Conservation (phyloP, 441 rosid genomes). For the Mallotus japonicus region DNA sequence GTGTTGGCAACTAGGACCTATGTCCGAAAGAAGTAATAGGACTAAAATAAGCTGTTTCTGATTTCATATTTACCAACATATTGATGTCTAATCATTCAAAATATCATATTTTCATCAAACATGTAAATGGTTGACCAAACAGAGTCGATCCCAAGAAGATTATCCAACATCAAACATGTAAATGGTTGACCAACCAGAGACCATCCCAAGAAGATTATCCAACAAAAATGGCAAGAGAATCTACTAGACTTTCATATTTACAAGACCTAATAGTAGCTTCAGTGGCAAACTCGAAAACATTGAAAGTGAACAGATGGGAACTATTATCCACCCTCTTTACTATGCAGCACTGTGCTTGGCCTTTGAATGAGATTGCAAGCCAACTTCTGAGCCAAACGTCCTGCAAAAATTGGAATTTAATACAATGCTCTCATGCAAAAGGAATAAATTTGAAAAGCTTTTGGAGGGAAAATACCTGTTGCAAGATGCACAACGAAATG, state of each 20-base stretch:
- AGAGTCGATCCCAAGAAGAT: neutral
- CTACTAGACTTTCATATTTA: neutral
- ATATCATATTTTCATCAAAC: neutral
- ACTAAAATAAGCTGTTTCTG: neutral
- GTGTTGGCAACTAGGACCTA: too few relatives aligned
- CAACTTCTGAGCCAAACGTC: constrained; percentile 64
- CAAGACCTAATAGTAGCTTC: constrained; percentile 6
- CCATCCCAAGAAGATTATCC: neutral
- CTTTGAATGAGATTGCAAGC: constrained; percentile 67
- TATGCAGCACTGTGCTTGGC: constrained; percentile 63
- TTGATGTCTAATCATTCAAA: neutral
- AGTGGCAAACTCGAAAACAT: neutral
- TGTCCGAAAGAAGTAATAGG: neutral
- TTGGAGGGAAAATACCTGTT: constrained; percentile 34
- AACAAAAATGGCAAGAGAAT: neutral
- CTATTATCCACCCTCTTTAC: constrained; percentile 15
- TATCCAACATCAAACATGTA: neutral
- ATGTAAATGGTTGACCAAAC: neutral
- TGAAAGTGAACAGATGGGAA: neutral
- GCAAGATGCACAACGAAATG: constrained; percentile 60
- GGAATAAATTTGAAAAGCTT: neutral
- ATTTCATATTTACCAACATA: neutral
- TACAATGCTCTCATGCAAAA: neutral
- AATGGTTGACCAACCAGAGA: neutral
- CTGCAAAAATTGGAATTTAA: constrained; percentile 22